Base-by-base conservation (phyloP, 306 rosid genomes). In the Castanea crenata region DNA sequence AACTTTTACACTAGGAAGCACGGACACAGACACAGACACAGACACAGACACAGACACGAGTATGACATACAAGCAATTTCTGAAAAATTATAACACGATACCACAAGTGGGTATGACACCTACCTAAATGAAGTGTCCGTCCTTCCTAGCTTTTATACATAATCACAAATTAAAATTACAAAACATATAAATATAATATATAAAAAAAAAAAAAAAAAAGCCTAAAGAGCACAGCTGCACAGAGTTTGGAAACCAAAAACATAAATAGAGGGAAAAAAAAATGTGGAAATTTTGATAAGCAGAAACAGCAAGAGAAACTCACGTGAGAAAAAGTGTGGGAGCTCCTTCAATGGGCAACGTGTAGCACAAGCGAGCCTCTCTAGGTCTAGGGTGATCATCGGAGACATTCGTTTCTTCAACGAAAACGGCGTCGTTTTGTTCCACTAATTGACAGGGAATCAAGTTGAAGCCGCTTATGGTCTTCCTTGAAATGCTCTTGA, bases 381-480 rank as follows among this genome's bases (percentile, higher is more conserved):
- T 75, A 31, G 83, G 46, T 38, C 46, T 38, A 7, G 46, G 46
- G 46, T 38, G 46, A 38, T 8, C 46, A 2, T 38, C 77, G 49
- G 78, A 71, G 71, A 46, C 32, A 15, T 31, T 71, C 1, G 79
- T 68, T 74, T 44, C 59, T 21, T 12, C 54, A 44, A 34, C 14
- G 18, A 69, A 21, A 16, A 44, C 76, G 56, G 25, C 57, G 44
- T 38, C 62, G 52, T 64, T 82, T 4, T 38, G 46, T 38, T 81
- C 84, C 19, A 84, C 41, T 70, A 85, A 68, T 51, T 65, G 83
- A 78, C 80, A 86, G 16, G 88, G 92, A 77, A 95, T 89, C 83
- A 95, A 84, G 87, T 95, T 90, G 86, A 95, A 95, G 79, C 98
- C 99, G 23, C 82, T 78, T 35, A 14, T 76, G 49, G 88, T 76